Percentiles rank a stretch among this genome's conserved stretches.
Conservation (phyloP, 192 early-diverging fungal genomes). For the Umbelopsis isabellina region DNA sequence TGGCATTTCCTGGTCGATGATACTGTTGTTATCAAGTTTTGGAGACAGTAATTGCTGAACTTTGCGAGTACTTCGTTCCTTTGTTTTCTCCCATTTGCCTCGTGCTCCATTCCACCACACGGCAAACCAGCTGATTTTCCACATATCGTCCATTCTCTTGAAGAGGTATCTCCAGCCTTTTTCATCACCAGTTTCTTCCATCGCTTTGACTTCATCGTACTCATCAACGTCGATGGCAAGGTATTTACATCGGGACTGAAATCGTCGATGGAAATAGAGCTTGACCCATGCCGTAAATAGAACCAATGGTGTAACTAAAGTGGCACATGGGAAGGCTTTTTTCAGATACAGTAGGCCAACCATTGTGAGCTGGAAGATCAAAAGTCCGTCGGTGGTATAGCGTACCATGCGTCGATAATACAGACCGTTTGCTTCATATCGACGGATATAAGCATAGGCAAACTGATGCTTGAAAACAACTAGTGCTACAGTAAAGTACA, state of each 20-base stretch:
- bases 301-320: conserved; percentile 46
- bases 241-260: conserved; percentile 47
- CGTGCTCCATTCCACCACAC: conserved; percentile 11
- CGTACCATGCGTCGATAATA: conserved; percentile 58
- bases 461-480: conserved; percentile 66
- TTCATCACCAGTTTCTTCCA: background rate
- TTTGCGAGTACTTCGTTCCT: background rate
- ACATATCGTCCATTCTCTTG: conserved; percentile 5
- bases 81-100: conserved; percentile 18
- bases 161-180: background rate
- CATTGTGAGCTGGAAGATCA: conserved; percentile 63
- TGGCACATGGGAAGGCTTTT: conserved; percentile 42
- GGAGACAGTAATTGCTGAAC: conserved; percentile 2
- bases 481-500: conserved; percentile 56
- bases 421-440: conserved; percentile 60
- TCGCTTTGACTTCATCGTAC: background rate
- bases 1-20: background rate
- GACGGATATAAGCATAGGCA: conserved; percentile 61
- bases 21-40: background rate
- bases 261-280: conserved; percentile 46
- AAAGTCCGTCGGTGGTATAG: conserved; percentile 58
- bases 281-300: conserved; percentile 53
- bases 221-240: conserved; percentile 13
- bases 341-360: conserved; percentile 56
- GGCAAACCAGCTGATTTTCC: background rate